These are phyloP conservation scores for Phytophthora syringae DNA, from an alignment of 352 stramenopile genomes.

Conservation along the genomic window DNA sequence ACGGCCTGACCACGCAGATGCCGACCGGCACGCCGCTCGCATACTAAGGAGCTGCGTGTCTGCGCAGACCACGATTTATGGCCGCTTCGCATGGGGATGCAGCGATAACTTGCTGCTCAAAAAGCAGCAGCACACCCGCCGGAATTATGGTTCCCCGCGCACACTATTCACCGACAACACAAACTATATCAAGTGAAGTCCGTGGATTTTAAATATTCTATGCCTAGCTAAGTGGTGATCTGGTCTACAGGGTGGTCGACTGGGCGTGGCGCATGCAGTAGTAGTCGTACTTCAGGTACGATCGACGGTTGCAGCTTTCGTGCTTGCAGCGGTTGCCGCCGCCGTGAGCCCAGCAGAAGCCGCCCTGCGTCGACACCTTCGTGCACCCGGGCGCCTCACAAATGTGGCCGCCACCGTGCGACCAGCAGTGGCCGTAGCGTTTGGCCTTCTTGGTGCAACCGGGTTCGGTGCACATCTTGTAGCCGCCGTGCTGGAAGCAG, in stretches of 20 bases:
- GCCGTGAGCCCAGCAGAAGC: no score
- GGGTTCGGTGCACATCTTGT: conserved; percentile 57
- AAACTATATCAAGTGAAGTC: not conserved
- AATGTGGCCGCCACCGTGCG: no score
- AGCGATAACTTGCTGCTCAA: conserved; percentile 8
- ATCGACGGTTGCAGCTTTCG: no score
- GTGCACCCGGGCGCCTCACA: no score
- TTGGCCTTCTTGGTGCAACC: conserved; percentile 59
- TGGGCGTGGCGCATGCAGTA: no score
- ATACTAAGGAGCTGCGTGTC: conserved; percentile 23
- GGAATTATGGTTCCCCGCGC: conserved; percentile 18
- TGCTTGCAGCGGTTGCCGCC: no score
- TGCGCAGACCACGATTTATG: conserved; percentile 11
- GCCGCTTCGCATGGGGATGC: not conserved
- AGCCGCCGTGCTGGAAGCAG: conserved; percentile 37
- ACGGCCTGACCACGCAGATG: conserved; percentile 4
- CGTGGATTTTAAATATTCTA: conserved; percentile 20
- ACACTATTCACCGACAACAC: not conserved
- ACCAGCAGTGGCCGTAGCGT: conserved; percentile 63
- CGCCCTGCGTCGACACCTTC: no score
- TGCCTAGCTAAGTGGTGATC: not conserved
- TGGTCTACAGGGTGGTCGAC: conserved; percentile 13
- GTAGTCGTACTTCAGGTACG: no score
- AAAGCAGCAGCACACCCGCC: conserved; percentile 7
- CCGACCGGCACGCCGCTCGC: not conserved